These are phyloP conservation scores for Murraya koenigii DNA, from an alignment of 345 rosid species.

Conservation along the genomic window DNA sequence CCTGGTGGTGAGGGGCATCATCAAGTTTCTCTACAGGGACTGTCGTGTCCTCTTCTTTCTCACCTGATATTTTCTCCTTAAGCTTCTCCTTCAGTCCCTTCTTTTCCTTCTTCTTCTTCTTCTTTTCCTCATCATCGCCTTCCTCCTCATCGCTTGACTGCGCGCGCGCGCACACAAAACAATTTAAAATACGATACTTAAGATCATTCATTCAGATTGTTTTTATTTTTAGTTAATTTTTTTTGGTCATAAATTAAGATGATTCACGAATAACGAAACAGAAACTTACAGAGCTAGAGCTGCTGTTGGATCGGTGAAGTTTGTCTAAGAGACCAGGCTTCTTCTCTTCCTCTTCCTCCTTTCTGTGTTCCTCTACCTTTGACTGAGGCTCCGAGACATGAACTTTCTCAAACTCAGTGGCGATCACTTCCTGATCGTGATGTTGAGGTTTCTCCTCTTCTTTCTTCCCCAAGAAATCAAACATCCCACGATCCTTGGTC, in stretches of 20 bases:
- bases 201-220: too few relatives aligned
- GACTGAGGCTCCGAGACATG: conserved; percentile 44
- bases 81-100: conserved; percentile 53
- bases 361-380: conserved; percentile 24
- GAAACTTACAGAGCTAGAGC: conserved; percentile 92
- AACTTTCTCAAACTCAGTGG: conserved; percentile 62
- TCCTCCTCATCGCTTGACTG: conserved; percentile 91
- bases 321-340: conserved; percentile 58
- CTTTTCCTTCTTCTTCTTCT: conserved; percentile 54
- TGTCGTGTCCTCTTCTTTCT: conserved; percentile 28
- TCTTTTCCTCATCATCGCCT: conserved; percentile 58
- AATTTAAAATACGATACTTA: too few relatives aligned
- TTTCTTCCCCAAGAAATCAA: conserved; percentile 79
- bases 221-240: too few relatives aligned
- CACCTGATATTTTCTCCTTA: conserved; percentile 48
- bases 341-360: conserved; percentile 40
- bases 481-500: conserved; percentile 69
- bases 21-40: conserved; percentile 32
- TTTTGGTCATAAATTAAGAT: too few relatives aligned
- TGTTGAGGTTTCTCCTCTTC: conserved; percentile 54
- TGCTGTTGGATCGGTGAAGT: conserved; percentile 66
- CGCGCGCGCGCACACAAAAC: not conserved
- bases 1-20: not conserved
- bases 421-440: conserved; percentile 37
- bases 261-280: not conserved